Evolutionary conservation across 768 basidiomycete species (phyloP).

Genomic region (Hemileccinum impolitum): DNA sequence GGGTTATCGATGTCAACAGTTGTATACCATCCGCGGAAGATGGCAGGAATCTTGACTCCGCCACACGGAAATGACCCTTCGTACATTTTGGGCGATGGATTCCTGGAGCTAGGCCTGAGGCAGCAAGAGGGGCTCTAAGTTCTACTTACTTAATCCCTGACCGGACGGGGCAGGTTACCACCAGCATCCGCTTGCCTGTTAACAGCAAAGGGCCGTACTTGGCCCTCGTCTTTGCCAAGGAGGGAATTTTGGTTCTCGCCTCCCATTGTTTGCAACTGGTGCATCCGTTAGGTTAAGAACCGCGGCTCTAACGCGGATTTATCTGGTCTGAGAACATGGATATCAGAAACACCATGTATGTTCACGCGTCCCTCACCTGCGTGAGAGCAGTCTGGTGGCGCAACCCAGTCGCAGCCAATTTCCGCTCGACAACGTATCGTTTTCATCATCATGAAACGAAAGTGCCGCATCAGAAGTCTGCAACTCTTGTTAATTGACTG

Average conservation of each 20-base stretch:
- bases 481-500: background rate
- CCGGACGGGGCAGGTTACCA: background rate
- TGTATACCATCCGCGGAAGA: conserved; percentile 4
- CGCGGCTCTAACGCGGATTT: background rate
- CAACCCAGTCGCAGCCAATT: background rate
- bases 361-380: background rate
- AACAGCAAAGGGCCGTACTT: background rate
- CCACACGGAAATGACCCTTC: conserved; percentile 10
- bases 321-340: background rate
- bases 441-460: background rate
- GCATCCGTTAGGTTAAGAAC: background rate
- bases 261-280: background rate
- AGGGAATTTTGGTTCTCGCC: background rate
- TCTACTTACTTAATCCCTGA: background rate
- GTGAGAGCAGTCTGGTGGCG: background rate
- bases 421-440: background rate
- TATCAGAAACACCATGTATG: background rate
- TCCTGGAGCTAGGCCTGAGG: conserved; percentile 1
- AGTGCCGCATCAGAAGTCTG: background rate
- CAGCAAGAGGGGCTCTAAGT: background rate
- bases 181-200: background rate
- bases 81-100: background rate
- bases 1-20: conserved; percentile 3
- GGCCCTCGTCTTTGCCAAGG: background rate
- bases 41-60: conserved; percentile 3